phyloP scores from a whole-genome alignment of 2,329 filamentous ascomycete genomes.

The Fusarium humuli region DNA sequence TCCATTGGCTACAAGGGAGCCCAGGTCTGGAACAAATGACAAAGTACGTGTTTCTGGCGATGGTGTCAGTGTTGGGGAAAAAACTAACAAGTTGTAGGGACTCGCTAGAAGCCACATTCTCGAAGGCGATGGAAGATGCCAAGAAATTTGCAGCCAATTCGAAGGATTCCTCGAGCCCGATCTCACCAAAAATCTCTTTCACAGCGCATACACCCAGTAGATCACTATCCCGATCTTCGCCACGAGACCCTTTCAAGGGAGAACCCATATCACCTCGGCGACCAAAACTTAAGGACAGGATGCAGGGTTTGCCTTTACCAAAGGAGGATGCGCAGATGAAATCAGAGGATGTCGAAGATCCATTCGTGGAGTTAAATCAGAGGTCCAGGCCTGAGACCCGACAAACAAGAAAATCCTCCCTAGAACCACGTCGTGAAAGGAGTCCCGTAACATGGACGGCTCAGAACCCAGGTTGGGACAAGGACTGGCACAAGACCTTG shows the following conservation, averaged over 20 bases:
- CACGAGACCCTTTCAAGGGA: constrained; percentile 20
- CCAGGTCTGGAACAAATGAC: neutral
- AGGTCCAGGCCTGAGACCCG: constrained; percentile 38
- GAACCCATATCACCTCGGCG: constrained; percentile 10
- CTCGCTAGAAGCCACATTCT: constrained; percentile 24
- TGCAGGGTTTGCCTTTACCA: constrained; percentile 24
- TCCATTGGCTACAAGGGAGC: constrained; percentile 30
- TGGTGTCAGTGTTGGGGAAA: too few species aligned
- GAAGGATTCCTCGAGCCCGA: neutral
- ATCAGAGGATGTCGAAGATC: neutral
- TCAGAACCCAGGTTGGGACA: constrained; percentile 63
- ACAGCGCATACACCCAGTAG: neutral
- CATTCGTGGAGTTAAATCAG: constrained; percentile 10
- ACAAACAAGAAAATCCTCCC: constrained; percentile 43
- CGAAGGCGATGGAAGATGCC: constrained; percentile 1
- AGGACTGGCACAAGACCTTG: constrained; percentile 68
- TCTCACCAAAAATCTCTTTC: neutral
- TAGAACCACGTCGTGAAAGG: constrained; percentile 17
- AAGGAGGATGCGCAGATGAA: constrained; percentile 3
- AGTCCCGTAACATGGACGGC: constrained; percentile 60
- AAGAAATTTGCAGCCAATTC: neutral
- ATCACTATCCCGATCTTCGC: neutral
- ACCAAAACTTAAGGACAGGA: constrained; percentile 46
- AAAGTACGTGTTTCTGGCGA: constrained; percentile 28
- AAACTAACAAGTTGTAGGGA: constrained; percentile 28